Conservation (phyloP, 2,329 filamentous ascomycete genomes). For the Penicillium sp. region DNA sequence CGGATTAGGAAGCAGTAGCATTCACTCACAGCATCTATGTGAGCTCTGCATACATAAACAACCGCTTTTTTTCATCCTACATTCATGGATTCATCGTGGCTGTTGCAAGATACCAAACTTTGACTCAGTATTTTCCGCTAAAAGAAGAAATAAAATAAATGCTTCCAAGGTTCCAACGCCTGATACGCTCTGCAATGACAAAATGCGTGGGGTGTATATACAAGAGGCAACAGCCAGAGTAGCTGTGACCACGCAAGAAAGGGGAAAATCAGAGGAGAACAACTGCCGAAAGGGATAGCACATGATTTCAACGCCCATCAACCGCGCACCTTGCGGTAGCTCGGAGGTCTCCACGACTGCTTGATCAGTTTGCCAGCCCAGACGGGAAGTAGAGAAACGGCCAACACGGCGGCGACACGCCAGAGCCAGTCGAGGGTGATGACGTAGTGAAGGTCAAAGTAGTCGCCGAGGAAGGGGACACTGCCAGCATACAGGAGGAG, state of each 20-base stretch:
- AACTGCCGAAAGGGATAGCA: slow-evolving; percentile 1
- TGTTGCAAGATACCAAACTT: background rate
- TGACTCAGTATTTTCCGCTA: background rate
- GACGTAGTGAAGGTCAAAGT: slow-evolving; percentile 81
- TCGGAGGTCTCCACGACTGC: slow-evolving; percentile 81
- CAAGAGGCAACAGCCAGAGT: background rate
- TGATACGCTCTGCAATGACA: slow-evolving; percentile 10
- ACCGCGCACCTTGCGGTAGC: slow-evolving; percentile 77
- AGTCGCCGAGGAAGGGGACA: slow-evolving; percentile 80
- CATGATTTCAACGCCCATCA: slow-evolving; percentile 14
- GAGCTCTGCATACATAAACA: no score
- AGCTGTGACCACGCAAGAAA: background rate
- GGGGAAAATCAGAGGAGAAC: slow-evolving; percentile 3
- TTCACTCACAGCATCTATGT: no score
- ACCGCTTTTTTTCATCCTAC: no score
- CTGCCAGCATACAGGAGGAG: slow-evolving; percentile 73
- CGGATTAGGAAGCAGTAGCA: no score
- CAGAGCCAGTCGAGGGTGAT: slow-evolving; percentile 78
- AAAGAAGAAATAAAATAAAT: slow-evolving; percentile 1
- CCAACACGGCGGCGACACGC: slow-evolving; percentile 74
- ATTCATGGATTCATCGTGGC: no score
- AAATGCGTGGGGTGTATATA: slow-evolving; percentile 15
- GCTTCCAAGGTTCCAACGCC: slow-evolving; percentile 16
- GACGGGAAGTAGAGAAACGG: slow-evolving; percentile 77
- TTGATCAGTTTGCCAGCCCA: slow-evolving; percentile 82